Conservation (phyloP, 257 asterid genomes). For the Paulownia fortunei region DNA sequence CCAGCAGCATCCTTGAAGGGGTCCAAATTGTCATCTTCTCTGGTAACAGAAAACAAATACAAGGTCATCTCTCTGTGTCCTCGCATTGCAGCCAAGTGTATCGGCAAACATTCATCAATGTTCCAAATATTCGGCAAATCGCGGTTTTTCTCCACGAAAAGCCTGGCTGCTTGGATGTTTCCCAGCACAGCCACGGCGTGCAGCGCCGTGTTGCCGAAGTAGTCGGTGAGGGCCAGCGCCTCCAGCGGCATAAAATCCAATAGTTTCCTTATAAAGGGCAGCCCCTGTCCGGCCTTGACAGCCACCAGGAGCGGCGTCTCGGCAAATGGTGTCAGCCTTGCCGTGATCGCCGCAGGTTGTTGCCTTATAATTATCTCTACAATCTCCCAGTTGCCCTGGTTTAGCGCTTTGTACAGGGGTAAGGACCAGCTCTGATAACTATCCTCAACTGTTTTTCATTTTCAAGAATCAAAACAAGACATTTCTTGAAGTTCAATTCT, state of each 20-base stretch:
- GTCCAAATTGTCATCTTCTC: conserved; percentile 19
- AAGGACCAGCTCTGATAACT: conserved; percentile 30
- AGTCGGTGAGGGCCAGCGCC: conserved; percentile 33
- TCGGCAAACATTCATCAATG: conserved; percentile 28
- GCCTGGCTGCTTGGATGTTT: conserved; percentile 27
- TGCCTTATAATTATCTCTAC: conserved; percentile 13
- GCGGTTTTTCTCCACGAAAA: conserved; percentile 25
- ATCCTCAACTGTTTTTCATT: conserved; percentile 28
- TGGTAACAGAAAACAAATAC: conserved; percentile 29
- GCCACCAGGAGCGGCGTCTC: conserved; percentile 43
- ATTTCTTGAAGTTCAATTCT: not conserved
- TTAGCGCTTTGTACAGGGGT: conserved; percentile 25
- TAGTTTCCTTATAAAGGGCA: conserved; percentile 31
- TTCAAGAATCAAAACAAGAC: not conserved
- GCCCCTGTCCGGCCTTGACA: conserved; percentile 30
- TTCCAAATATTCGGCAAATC: conserved; percentile 34
- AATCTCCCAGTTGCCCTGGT: conserved; percentile 30
- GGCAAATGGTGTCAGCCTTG: conserved; percentile 34
- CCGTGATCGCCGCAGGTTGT: conserved; percentile 32
- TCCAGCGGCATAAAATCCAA: conserved; percentile 32
- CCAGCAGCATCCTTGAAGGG: conserved; percentile 32
- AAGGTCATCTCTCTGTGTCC: conserved; percentile 38
- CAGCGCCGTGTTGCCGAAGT: conserved; percentile 37
- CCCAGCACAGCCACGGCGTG: conserved; percentile 42
- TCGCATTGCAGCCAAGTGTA: conserved; percentile 34